phyloP scores from a whole-genome alignment of 495 filamentous ascomycete genomes.

The Talaromyces stipitatus region DNA sequence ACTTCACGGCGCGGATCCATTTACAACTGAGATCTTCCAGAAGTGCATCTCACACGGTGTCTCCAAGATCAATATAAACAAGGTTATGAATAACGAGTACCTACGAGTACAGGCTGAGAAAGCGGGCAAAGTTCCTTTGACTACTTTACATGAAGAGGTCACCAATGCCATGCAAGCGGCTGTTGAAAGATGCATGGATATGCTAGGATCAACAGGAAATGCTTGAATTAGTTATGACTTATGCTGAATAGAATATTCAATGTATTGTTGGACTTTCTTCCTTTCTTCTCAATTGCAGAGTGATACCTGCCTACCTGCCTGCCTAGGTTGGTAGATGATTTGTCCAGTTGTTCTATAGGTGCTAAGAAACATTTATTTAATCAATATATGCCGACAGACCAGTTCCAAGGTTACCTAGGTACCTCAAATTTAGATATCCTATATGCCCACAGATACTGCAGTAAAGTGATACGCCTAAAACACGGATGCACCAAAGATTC shows the following conservation, averaged over 20 bases:
- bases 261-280: too few species aligned
- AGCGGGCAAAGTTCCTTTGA: slow-evolving; percentile 57
- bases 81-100: slow-evolving; percentile 69
- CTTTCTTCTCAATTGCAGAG: too few species aligned
- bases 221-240: slow-evolving; percentile 11
- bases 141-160: slow-evolving; percentile 62
- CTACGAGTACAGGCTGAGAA: slow-evolving; percentile 57
- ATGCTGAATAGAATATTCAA: neutral
- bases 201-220: slow-evolving; percentile 59
- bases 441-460: too few species aligned
- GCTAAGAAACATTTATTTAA: too few species aligned
- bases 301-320: too few species aligned
- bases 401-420: too few species aligned
- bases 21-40: slow-evolving; percentile 58
- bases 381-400: too few species aligned
- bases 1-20: slow-evolving; percentile 72
- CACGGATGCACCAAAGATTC: too few species aligned
- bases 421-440: too few species aligned
- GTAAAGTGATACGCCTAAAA: too few species aligned
- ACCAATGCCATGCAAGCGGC: slow-evolving; percentile 67
- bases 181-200: slow-evolving; percentile 68
- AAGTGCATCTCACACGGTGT: slow-evolving; percentile 65
- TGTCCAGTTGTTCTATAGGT: too few species aligned
- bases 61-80: slow-evolving; percentile 77
- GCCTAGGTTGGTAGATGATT: too few species aligned